Evolutionary conservation across 768 basidiomycete species (phyloP).

Genomic region (Tricholoma bakamatsutake): DNA sequence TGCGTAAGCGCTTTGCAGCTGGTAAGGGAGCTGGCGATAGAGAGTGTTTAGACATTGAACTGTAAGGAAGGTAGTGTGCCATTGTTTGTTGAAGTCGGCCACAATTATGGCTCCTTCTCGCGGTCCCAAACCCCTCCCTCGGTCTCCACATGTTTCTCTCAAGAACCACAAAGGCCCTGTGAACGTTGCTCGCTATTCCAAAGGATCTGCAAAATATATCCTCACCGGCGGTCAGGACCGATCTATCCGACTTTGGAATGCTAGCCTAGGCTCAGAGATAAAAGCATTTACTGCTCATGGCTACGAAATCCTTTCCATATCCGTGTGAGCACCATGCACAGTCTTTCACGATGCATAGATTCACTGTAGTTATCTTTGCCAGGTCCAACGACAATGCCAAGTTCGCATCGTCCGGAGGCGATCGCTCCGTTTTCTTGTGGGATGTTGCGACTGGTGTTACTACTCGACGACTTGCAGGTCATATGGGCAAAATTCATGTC

Average conservation of each 20-base stretch:
- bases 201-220: slow-evolving; percentile 81
- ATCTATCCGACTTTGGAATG: slow-evolving; percentile 88
- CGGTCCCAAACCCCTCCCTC: slow-evolving; percentile 46
- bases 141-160: slow-evolving; percentile 60
- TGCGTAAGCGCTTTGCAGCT: slow-evolving; percentile 51
- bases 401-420: slow-evolving; percentile 92
- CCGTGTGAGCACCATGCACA: slow-evolving; percentile 55
- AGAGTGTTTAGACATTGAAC: slow-evolving; percentile 44
- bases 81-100: slow-evolving; percentile 1
- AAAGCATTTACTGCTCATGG: slow-evolving; percentile 90
- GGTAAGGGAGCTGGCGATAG: slow-evolving; percentile 46
- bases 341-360: not conserved
- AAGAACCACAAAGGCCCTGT: slow-evolving; percentile 75
- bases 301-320: slow-evolving; percentile 88
- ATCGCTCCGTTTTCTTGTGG: slow-evolving; percentile 91
- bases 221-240: slow-evolving; percentile 94
- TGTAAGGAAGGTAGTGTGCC: not conserved
- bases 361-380: not conserved
- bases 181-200: slow-evolving; percentile 88
- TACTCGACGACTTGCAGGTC: slow-evolving; percentile 77
- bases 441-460: slow-evolving; percentile 89
- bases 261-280: slow-evolving; percentile 79
- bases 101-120: slow-evolving; percentile 46
- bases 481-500: slow-evolving; percentile 84
- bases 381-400: slow-evolving; percentile 92